These are phyloP conservation scores for Ophiostoma australiae DNA, from an alignment of 2,329 filamentous ascomycete species.

Conservation along the genomic window DNA sequence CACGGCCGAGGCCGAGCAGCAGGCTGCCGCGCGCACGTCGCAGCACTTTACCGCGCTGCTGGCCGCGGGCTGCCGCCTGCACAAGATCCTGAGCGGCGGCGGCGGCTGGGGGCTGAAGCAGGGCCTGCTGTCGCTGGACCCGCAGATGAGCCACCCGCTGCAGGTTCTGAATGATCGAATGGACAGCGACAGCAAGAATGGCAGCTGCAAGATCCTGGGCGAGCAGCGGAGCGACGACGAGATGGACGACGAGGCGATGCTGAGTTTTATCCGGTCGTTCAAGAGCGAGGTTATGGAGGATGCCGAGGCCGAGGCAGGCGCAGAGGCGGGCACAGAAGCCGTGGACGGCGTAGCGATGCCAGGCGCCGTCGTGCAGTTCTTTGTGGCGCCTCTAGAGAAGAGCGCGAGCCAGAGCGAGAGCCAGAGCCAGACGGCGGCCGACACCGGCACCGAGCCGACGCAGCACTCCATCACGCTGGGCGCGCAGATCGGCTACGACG, in stretches of 20 bases:
- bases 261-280: constrained; percentile 50
- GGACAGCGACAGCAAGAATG: too few relatives aligned
- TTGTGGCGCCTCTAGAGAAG: constrained; percentile 37
- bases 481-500: constrained; percentile 20
- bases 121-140: constrained; percentile 72
- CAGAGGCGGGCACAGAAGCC: not conserved
- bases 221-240: constrained; percentile 32
- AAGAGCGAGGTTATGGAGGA: constrained; percentile 30
- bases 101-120: constrained; percentile 81
- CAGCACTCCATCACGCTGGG: constrained; percentile 25
- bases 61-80: constrained; percentile 42
- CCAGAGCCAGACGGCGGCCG: not conserved
- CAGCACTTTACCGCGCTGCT: constrained; percentile 37
- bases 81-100: constrained; percentile 63
- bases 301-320: not conserved
- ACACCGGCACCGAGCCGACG: not conserved
- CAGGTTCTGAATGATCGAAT: constrained; percentile 29
- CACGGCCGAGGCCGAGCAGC: constrained; percentile 30
- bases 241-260: constrained; percentile 50
- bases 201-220: constrained; percentile 14
- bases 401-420: not conserved
- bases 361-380: constrained; percentile 64
- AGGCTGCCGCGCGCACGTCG: constrained; percentile 30
- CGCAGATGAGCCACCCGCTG: constrained; percentile 52
- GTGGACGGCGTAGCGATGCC: constrained; percentile 53